Evolutionary conservation across 176 grass and related monocot genomes (phyloP).

Genomic region (Eragrostis curvula): DNA sequence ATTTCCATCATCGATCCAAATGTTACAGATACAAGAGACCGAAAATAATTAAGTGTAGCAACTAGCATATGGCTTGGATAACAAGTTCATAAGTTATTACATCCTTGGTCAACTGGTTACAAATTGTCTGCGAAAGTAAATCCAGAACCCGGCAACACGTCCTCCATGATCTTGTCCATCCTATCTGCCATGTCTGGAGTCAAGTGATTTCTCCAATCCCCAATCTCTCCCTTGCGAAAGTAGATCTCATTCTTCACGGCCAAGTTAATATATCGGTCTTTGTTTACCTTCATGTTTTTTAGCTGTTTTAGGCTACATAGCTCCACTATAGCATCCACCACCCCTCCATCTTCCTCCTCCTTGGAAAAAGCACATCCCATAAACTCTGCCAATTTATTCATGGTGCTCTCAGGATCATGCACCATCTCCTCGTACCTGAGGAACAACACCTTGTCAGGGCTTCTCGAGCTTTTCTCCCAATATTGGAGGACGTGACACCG

Average conservation of each 20-base stretch:
- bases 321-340: not conserved
- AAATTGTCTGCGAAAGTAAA: not conserved
- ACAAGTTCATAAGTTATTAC: too few species aligned
- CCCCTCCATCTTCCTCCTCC: not conserved
- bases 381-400: not conserved
- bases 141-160: not conserved
- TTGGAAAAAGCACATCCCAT: not conserved
- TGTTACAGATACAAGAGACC: too few species aligned
- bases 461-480: conserved; percentile 21
- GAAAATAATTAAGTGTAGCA: too few species aligned
- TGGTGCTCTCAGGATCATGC: not conserved
- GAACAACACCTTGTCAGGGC: conserved; percentile 12
- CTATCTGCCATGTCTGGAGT: not conserved
- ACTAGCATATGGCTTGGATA: too few species aligned
- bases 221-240: not conserved
- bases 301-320: not conserved
- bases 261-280: not conserved
- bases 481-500: conserved; percentile 22
- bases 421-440: conserved; percentile 37
- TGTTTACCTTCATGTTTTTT: not conserved
- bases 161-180: not conserved
- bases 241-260: not conserved
- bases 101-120: too few species aligned
- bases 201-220: not conserved
- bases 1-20: too few species aligned